phyloP scores from a whole-genome alignment of 129 eudicot genomes.

The Oenanthe sinensis region DNA sequence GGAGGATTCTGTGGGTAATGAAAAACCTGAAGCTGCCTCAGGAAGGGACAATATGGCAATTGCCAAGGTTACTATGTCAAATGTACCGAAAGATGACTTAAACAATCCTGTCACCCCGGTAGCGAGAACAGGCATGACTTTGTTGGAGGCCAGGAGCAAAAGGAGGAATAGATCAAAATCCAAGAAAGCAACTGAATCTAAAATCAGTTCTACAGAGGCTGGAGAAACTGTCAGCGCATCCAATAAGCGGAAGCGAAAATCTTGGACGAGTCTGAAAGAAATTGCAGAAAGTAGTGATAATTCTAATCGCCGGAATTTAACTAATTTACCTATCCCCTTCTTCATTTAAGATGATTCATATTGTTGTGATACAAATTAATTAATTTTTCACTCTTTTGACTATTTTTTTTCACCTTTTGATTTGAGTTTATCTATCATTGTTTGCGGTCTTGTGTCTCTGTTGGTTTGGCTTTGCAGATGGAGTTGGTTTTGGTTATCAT shows the following conservation, averaged over 20 bases:
- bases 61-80: conserved; percentile 15
- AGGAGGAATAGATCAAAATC: conserved; percentile 48
- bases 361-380: too few species aligned
- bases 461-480: too few species aligned
- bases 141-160: conserved; percentile 51
- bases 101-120: conserved; percentile 34
- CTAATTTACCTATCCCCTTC: conserved; percentile 40
- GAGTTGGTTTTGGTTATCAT: too few species aligned
- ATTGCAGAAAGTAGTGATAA: conserved; percentile 41
- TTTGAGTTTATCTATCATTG: too few species aligned
- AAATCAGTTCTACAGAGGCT: conserved; percentile 20
- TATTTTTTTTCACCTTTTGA: too few species aligned
- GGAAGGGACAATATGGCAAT: neutral
- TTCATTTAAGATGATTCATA: conserved; percentile 7
- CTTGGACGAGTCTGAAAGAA: conserved; percentile 81
- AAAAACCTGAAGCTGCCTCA: conserved; percentile 10
- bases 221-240: conserved; percentile 33
- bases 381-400: too few species aligned
- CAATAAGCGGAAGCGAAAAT: conserved; percentile 48
- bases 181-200: conserved; percentile 37
- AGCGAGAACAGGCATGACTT: conserved; percentile 23
- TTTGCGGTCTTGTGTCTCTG: too few species aligned
- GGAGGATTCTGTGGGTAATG: neutral
- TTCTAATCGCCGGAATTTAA: conserved; percentile 21
- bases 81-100: conserved; percentile 11